Evolutionary conservation across 495 filamentous ascomycete genomes (phyloP).

Genomic region (Viridothelium virens): DNA sequence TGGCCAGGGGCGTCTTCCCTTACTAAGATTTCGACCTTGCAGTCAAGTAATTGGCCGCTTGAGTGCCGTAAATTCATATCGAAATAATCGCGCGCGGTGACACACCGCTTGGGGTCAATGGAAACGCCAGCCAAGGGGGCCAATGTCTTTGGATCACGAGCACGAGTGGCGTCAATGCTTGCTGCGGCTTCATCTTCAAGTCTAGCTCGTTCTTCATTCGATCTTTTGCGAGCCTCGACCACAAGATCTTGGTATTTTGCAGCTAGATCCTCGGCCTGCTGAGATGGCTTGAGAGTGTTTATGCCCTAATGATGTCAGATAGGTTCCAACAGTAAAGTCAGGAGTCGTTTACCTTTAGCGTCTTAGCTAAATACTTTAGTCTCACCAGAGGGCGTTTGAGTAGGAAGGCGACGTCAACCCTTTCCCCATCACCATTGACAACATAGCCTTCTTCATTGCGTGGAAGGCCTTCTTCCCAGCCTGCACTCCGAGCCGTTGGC

Average conservation of each 20-base stretch:
- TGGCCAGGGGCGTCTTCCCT: slow-evolving; percentile 63
- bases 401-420: slow-evolving; percentile 89
- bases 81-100: slow-evolving; percentile 84
- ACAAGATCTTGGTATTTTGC: slow-evolving; percentile 62
- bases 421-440: slow-evolving; percentile 69
- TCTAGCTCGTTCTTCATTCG: slow-evolving; percentile 76
- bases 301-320: slow-evolving; percentile 39
- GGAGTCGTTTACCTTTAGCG: slow-evolving; percentile 55
- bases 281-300: slow-evolving; percentile 45
- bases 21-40: slow-evolving; percentile 78
- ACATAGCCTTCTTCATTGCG: slow-evolving; percentile 73
- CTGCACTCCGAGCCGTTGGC: slow-evolving; percentile 40
- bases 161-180: slow-evolving; percentile 68
- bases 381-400: slow-evolving; percentile 83
- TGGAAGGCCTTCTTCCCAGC: slow-evolving; percentile 59
- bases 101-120: slow-evolving; percentile 64
- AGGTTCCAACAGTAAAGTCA: slow-evolving; percentile 16
- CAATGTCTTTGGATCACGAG: slow-evolving; percentile 70
- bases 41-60: slow-evolving; percentile 78
- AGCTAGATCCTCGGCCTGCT: slow-evolving; percentile 50
- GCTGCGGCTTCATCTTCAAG: slow-evolving; percentile 86
- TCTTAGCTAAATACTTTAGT: slow-evolving; percentile 79
- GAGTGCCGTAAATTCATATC: slow-evolving; percentile 79
- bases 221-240: slow-evolving; percentile 63
- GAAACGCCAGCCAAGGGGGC: slow-evolving; percentile 58